Evolutionary conservation across 1,284 basidiomycete genomes (phyloP).

Genomic region (Malassezia sp.): DNA sequence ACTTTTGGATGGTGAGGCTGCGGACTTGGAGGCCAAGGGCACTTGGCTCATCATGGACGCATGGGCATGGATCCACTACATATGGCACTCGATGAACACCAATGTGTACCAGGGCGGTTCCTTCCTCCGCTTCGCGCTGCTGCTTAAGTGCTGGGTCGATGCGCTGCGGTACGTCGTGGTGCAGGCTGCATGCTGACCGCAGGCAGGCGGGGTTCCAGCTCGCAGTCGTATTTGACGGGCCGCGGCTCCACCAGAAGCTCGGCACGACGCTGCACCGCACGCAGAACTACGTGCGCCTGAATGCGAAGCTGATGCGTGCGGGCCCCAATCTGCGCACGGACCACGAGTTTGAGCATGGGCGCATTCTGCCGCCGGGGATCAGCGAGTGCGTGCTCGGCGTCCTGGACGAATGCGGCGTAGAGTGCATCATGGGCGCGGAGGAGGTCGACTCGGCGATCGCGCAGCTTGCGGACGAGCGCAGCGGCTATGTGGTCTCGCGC

Average conservation of each 20-base stretch:
- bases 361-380: constrained; percentile 14
- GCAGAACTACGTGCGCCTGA: constrained; percentile 17
- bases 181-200: background rate
- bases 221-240: constrained; percentile 14
- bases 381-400: constrained; percentile 8
- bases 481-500: constrained; percentile 15
- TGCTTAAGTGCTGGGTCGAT: constrained; percentile 11
- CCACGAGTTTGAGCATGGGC: constrained; percentile 13
- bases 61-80: constrained; percentile 18
- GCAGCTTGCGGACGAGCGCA: constrained; percentile 15
- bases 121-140: constrained; percentile 8
- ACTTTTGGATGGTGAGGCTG: constrained; percentile 10
- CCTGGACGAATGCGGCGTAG: constrained; percentile 4
- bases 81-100: constrained; percentile 19
- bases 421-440: constrained; percentile 13
- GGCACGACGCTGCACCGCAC: constrained; percentile 9
- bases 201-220: constrained; percentile 10
- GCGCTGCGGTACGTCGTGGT: constrained; percentile 6
- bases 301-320: constrained; percentile 17
- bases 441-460: constrained; percentile 14
- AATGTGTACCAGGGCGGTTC: constrained; percentile 19
- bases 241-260: constrained; percentile 17
- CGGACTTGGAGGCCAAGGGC: constrained; percentile 10
- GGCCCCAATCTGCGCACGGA: constrained; percentile 14
- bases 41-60: constrained; percentile 17